These are phyloP conservation scores for Candida ulmi DNA, from an alignment of 805 yeast species.

Conservation along the genomic window DNA sequence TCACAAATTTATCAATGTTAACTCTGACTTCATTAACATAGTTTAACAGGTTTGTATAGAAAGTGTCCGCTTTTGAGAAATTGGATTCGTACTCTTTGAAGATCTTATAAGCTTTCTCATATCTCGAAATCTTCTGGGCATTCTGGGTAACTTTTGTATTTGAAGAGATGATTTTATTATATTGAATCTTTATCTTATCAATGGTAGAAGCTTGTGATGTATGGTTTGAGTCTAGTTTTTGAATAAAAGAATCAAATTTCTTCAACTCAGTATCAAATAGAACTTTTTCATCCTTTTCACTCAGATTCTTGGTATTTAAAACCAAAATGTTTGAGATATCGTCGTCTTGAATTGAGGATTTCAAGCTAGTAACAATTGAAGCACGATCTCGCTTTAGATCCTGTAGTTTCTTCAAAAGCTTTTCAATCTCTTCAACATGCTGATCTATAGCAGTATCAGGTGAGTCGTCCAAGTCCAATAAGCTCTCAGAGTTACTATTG, in stretches of 20 bases:
- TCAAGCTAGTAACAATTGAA: slow-evolving; percentile 57
- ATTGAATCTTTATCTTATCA: slow-evolving; percentile 36
- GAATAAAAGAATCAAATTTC: slow-evolving; percentile 67
- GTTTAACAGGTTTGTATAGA: slow-evolving; percentile 46
- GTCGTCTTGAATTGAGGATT: slow-evolving; percentile 67
- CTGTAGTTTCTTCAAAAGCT: slow-evolving; percentile 54
- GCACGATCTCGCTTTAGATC: slow-evolving; percentile 59
- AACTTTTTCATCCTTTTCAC: slow-evolving; percentile 51
- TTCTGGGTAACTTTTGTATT: slow-evolving; percentile 36
- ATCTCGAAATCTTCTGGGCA: slow-evolving; percentile 34
- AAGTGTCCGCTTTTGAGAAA: slow-evolving; percentile 50
- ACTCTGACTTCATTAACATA: slow-evolving; percentile 17
- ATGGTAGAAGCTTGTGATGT: slow-evolving; percentile 53
- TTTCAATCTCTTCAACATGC: slow-evolving; percentile 46
- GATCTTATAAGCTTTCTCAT: slow-evolving; percentile 43
- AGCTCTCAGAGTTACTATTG: slow-evolving; percentile 33
- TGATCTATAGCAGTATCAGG: slow-evolving; percentile 24
- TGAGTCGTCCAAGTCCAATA: slow-evolving; percentile 66
- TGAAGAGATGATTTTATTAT: slow-evolving; percentile 43
- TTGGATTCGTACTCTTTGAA: slow-evolving; percentile 62
- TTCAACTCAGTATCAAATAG: slow-evolving; percentile 67
- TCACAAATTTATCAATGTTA: slow-evolving; percentile 19
- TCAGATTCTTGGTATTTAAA: slow-evolving; percentile 46
- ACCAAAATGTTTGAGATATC: slow-evolving; percentile 78
- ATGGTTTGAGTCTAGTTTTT: slow-evolving; percentile 63